Evolutionary conservation across 1,284 basidiomycete species (phyloP), one percentile per base, ranked within the genome.

Genomic region (Moesziomyces sp.): DNA sequence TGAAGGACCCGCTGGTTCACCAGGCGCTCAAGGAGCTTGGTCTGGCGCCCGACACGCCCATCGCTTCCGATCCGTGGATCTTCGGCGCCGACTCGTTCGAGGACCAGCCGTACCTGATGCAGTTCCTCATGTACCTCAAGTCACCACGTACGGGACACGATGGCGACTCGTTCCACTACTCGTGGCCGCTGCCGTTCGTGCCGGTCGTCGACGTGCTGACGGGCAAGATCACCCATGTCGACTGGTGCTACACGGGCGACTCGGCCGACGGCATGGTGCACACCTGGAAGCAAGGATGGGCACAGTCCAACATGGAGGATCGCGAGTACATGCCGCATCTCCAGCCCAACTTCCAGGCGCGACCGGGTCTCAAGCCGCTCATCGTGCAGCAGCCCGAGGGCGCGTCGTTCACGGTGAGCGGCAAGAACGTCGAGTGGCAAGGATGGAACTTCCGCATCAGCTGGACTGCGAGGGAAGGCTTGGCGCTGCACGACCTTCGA

Each of bases 381-480:
- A 47, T 59, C n/a, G 69, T 80, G 0, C 46, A 70, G 49, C 78
- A 80, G 62, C 69, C 78, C 26, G 78, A 81, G 30, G 79, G 79
- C 3, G 42, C 66, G 21, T 74, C 66, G 16, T 81, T 81, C 62
- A 63, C 58, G 9, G 60, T 80, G 44, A 58, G 65, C 3, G 79
- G 76, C 28, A 55, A 68, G 46, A 53, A 52, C 21, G 55, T 78
- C 47, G 47, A 65, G 19, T 80, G 78, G 78, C 71, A 80, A 62
- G 69, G 69, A 23, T 80, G 78, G 78, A 23, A 50, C 24, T 56
- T 80, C 48, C 74, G 71, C 30, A 56, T 80, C 51, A 50, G 64
- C 11, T 80, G 72, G 73, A 76, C 83, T 58, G 82, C 74, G 52
- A 78, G 85, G 30, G 85, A 86, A 65, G 85, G 85, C 23, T 63